These are phyloP conservation scores for Sphagnum magellanicum DNA, from an alignment of 228 moss, liverwort and hornwort genomes.

Conservation along the genomic window DNA sequence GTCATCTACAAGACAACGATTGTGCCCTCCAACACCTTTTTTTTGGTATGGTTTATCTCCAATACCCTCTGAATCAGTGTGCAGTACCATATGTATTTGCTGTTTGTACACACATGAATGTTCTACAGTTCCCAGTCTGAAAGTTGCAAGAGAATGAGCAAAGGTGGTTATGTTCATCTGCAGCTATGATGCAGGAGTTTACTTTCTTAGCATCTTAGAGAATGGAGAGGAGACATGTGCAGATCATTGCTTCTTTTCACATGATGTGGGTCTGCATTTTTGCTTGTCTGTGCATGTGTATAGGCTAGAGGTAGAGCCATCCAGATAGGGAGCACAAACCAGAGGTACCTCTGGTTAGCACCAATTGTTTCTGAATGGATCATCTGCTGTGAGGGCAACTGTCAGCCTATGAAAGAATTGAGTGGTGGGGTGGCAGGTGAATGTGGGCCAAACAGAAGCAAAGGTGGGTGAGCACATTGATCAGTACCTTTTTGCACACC, in stretches of 20 bases:
- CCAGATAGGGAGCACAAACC: too few relatives aligned
- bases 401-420: conserved; percentile 4
- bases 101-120: not conserved
- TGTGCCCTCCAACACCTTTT: conserved; percentile 86
- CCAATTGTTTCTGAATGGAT: not conserved
- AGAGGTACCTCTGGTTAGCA: too few relatives aligned
- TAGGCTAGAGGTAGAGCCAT: too few relatives aligned
- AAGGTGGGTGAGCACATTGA: conserved; percentile 52
- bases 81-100: too few relatives aligned
- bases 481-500: not conserved
- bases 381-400: conserved; percentile 4
- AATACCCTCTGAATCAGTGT: not conserved
- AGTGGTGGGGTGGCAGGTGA: conserved; percentile 59
- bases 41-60: conserved; percentile 63
- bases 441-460: conserved; percentile 88
- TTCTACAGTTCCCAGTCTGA: not conserved
- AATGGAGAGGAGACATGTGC: too few relatives aligned
- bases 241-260: too few relatives aligned
- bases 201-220: not conserved
- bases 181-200: not conserved
- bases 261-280: too few relatives aligned
- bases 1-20: conserved; percentile 81
- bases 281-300: too few relatives aligned
- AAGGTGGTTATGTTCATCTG: too few relatives aligned
- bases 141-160: too few relatives aligned